Evolutionary conservation across 1,284 basidiomycete species (phyloP).

Genomic region (Violaceomyces palustris): DNA sequence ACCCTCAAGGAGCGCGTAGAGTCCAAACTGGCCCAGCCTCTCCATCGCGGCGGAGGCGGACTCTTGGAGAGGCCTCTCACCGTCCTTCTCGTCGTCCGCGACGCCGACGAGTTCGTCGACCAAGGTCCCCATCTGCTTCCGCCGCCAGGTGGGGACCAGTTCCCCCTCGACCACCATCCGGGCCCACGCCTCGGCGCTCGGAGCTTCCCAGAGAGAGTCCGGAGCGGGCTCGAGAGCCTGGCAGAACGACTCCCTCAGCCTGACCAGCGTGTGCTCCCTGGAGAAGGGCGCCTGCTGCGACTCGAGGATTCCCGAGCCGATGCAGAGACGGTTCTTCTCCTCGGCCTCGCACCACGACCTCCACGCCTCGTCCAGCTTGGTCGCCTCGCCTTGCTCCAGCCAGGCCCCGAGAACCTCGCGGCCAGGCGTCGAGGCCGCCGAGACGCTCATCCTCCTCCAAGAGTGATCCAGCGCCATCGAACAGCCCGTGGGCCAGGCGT

Average conservation of each 20-base stretch:
- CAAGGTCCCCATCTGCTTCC: conserved; percentile 17
- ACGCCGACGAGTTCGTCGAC: conserved; percentile 11
- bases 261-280: conserved; percentile 8
- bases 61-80: conserved; percentile 1
- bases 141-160: conserved; percentile 7
- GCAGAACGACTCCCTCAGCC: no score
- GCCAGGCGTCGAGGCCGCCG: no score
- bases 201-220: conserved; percentile 25
- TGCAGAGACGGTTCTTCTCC: conserved; percentile 24
- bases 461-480: conserved; percentile 13
- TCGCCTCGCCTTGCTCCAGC: conserved; percentile 17
- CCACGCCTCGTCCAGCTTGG: conserved; percentile 16
- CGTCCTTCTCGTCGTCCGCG: background rate
- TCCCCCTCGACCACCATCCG: conserved; percentile 14
- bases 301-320: conserved; percentile 21
- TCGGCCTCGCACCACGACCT: conserved; percentile 29
- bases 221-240: conserved; percentile 23
- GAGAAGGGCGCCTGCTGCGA: conserved; percentile 27
- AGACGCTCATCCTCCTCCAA: conserved; percentile 17
- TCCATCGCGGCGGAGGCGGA: conserved; percentile 6
- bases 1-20: conserved; percentile 17
- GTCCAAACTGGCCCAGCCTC: conserved; percentile 23
- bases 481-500: conserved; percentile 21
- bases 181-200: conserved; percentile 23
- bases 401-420: conserved; percentile 25